Base-by-base conservation (phyloP, 495 filamentous ascomycete species). In the Aspergillus indologenus region DNA sequence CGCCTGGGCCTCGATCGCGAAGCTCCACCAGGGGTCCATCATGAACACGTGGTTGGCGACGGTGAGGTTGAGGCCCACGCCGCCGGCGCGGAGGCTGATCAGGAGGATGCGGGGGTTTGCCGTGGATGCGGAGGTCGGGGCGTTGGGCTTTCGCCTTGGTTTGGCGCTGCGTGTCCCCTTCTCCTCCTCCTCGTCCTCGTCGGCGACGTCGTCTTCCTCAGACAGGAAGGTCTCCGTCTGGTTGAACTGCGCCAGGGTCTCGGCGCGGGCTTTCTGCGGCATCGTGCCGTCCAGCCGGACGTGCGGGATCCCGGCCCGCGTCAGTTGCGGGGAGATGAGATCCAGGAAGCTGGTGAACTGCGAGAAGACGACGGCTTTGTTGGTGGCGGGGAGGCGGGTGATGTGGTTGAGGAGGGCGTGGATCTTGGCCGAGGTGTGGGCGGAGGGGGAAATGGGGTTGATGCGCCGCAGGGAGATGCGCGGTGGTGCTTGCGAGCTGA, bases 21-120 rank as follows among this genome's bases (percentile, higher is more conserved):
- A 97, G 61, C 90, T 94, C 95, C 95, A 99, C 95, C 95, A 99
- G 0, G 95, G 93, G 72, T 99, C 95, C 93, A 97, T 96, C 88
- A 99, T 91, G 70, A 87, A 97, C 12, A 98, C 95, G 54, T 89
- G 78, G 62, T 86, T 90, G 17, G 94, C 94, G 54, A 83, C 83
- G 4, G 92, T 97, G 45, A 99, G 78, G 66, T 98, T 98, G 42
- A 98, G 77, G 0, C 94, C 94, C 2, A 98, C 94, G 26, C 94
- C 94, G 19, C 94, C 94, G 3, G 95, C 94, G 49, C 91, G 83
- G 57, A 98, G 81, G 66, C 88, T 92, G 58, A 98, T 79, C 12
- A 98, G 72, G 22, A 98, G 77, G 40, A 98, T 84, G 0, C 34
- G 34, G 7, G 34, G 34, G 34, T 11, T 40, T 4, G 34, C 12